Percentiles rank a stretch among this genome's conserved stretches.
Evolutionary conservation across 768 basidiomycete species (phyloP).

Genomic region (Coprinopsis sp.): DNA sequence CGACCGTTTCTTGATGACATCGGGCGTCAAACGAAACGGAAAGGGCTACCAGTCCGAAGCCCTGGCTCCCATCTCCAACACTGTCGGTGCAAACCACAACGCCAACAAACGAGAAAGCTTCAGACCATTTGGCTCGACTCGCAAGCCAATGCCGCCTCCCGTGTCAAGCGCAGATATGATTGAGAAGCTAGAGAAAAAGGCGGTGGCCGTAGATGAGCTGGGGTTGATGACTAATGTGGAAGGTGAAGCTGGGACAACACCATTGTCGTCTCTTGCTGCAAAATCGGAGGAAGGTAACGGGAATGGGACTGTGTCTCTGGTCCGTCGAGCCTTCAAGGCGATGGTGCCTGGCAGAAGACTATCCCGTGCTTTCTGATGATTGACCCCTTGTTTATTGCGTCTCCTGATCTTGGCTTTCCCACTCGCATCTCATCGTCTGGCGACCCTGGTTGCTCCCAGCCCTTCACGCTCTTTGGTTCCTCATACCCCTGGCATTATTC

Average conservation of each 20-base stretch:
- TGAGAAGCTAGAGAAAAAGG: constrained; percentile 27
- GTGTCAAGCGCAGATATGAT: constrained; percentile 59
- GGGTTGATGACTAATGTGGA: constrained; percentile 47
- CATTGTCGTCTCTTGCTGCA: constrained; percentile 21
- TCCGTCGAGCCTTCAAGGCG: constrained; percentile 71
- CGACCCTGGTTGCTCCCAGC: no score
- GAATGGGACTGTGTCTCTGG: constrained; percentile 47
- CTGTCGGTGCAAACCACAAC: constrained; percentile 19
- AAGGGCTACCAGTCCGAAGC: constrained; percentile 78
- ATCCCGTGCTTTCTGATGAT: constrained; percentile 32
- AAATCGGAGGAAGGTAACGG: constrained; percentile 45
- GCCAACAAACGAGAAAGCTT: constrained; percentile 30
- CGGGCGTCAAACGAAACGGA: constrained; percentile 74
- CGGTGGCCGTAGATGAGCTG: constrained; percentile 60
- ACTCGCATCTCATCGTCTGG: no score
- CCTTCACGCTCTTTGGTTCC: no score
- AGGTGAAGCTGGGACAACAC: constrained; percentile 54
- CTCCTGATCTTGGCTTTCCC: no score
- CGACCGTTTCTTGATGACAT: constrained; percentile 79
- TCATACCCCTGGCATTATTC: no score
- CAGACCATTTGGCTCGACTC: constrained; percentile 42
- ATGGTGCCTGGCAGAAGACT: constrained; percentile 60
- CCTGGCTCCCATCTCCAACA: constrained; percentile 32
- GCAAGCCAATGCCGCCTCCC: constrained; percentile 64
- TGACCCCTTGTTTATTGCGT: no score